Evolutionary conservation across 2,329 filamentous ascomycete genomes (phyloP).

Genomic region (Ciborinia camelliae): DNA sequence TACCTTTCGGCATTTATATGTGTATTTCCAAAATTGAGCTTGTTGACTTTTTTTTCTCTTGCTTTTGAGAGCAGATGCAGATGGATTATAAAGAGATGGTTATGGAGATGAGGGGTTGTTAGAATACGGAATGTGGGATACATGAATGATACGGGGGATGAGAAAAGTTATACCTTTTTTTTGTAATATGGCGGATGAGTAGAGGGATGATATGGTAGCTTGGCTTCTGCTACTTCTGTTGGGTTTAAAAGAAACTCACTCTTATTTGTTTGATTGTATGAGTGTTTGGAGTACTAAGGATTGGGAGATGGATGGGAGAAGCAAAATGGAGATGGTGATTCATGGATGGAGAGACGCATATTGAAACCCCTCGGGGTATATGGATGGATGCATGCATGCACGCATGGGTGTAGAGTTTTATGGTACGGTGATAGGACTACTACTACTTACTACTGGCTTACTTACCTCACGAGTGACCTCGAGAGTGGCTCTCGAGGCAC

Average conservation of each 20-base stretch:
- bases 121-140: not conserved
- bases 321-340: not conserved
- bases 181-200: not conserved
- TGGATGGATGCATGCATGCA: not conserved
- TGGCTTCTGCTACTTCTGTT: conserved; percentile 8
- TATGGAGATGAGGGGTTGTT: not conserved
- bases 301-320: not conserved
- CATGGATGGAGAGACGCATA: not conserved
- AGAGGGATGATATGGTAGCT: conserved; percentile 2
- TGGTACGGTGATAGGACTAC: conserved; percentile 1
- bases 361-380: not conserved
- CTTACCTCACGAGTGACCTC: not conserved
- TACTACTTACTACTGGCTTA: not conserved
- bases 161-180: not conserved
- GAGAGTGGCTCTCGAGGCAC: not conserved
- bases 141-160: not conserved
- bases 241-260: not conserved
- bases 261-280: conserved; percentile 8
- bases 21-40: conserved; percentile 4
- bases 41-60: conserved; percentile 1
- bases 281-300: conserved; percentile 2
- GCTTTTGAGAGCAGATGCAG: conserved; percentile 1
- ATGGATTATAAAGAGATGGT: conserved; percentile 5
- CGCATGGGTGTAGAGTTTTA: not conserved
- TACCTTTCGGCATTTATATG: not conserved